Base-by-base conservation (phyloP, 345 rosid genomes). In the Populus pruinosa region DNA sequence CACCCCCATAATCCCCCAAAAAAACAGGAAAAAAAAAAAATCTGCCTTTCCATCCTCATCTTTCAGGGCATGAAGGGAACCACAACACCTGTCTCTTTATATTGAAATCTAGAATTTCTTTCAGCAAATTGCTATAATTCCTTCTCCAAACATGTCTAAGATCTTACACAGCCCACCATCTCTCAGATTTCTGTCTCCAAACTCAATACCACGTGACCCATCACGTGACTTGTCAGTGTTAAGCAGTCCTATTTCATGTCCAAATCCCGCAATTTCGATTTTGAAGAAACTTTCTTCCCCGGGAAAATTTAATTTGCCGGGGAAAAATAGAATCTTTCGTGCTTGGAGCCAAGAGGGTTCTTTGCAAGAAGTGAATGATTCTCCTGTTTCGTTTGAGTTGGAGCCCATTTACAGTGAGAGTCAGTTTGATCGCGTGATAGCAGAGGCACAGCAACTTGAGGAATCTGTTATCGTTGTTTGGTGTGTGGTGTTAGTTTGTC, bases 381-480 rank as follows among this genome's bases (percentile, higher is more conserved):
- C 88, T 5, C 98, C 96, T 43, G 82, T 89, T 10, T 87, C 93
- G 2, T 50, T 91, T 18, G 90, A 90, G 77, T 86, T 92, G 18
- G 83, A 76, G 44, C 86, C 82, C 59, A 87, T 96, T 79, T 74
- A 80, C 78, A 84, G 87, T 73, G 98, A 92, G 82, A 88, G 72
- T 76, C 90, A 87, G 67, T 93, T 96, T 77, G 91, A 92, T 85
- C 88, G 88, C 71, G 89, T 96, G 71, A 76, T 96, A 70, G 91
- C 91, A 2, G 97, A 91, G 78, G 93, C 98, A 53, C 90, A 88
- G 67, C 91, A 87, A 80, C 90, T 82, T 5, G 89, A 88, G n/a
- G 87, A 88, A 72, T 77, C 92, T 14, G 82, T 91, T 67, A 76
- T 93, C 43, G 66, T 93, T 67, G 90, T 96, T 76, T 93, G 99